Base-by-base conservation (phyloP, 345 rosid species). In the Moricandia arvensis region DNA sequence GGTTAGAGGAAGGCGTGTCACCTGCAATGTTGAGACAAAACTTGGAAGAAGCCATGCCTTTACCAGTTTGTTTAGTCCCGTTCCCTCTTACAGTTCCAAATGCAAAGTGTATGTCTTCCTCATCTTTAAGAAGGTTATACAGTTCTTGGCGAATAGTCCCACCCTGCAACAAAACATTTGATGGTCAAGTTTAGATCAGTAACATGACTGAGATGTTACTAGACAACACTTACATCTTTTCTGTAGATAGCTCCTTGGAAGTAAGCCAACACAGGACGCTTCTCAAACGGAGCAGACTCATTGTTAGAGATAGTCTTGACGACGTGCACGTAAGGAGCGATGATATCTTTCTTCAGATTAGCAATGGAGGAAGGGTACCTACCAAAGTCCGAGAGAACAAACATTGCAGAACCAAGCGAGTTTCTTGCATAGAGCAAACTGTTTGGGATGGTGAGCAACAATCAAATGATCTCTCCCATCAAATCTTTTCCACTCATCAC, bases 1-100 rank as follows among this genome's bases (percentile, higher is more conserved):
- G 97, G 77, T 91, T 91, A 6, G 98, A 91, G 62, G 98, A 91
- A 31, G 98, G 98, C 31, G 95, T 94, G 58, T 94, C 98, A 12
- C 98, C 98, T 0, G 96, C 98, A 27, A 94, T 91, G 57, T 90
- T 85, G 38, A 91, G 87, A 85, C 98, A 94, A 74, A 90, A 91
- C 72, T 90, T 94, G 11, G 96, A 87, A 4, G 91, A 83, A 17
- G 90, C 88, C 98, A 94, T 94, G 72, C 98, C 98, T 59, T 80
- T 82, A 74, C 95, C 83, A 12, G 98, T 95, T 63, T 68, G 83
- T 59, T 65, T 79, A 26, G 90, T 73, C 15, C 98, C 97, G 37
- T 84, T 81, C 61, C 90, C 87, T 80, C 58, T 85, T 29, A 78
- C 82, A 1, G 84, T 86, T 83, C 98, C 98, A 71, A 89, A 91